Percentiles rank a stretch among this genome's conserved stretches.
Evolutionary conservation across 169 alveolate species (phyloP).

Genomic region (Plasmodium knowlesi): DNA sequence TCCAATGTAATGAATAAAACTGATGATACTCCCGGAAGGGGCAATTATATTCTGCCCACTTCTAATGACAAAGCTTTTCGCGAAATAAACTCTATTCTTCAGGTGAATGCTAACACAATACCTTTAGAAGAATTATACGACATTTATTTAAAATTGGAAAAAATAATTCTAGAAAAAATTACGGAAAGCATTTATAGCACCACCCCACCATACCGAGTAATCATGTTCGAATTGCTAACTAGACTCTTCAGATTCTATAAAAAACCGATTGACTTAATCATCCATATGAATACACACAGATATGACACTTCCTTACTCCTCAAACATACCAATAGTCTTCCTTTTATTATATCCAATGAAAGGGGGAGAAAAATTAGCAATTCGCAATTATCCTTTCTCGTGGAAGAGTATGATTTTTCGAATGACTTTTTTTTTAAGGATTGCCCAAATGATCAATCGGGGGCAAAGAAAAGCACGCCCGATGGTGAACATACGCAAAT

Average conservation of each 20-base stretch:
- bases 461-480: background rate
- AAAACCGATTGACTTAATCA: conserved; percentile 60
- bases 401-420: conserved; percentile 15
- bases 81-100: conserved; percentile 17
- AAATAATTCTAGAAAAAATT: conserved; percentile 73
- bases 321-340: conserved; percentile 48
- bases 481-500: background rate
- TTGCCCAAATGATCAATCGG: background rate
- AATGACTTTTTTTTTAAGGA: conserved; percentile 53
- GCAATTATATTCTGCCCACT: background rate
- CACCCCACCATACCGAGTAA: conserved; percentile 86
- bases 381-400: conserved; percentile 50
- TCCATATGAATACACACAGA: conserved; percentile 70
- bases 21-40: background rate
- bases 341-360: conserved; percentile 41
- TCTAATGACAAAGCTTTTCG: background rate
- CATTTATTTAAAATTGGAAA: conserved; percentile 77
- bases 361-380: conserved; percentile 20
- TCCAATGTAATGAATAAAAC: background rate
- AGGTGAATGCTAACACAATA: conserved; percentile 9
- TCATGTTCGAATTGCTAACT: conserved; percentile 83
- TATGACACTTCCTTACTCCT: conserved; percentile 63
- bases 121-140: conserved; percentile 70
- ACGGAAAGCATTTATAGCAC: conserved; percentile 78
- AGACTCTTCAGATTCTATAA: conserved; percentile 77